A percentile compares a stretch with the other conserved stretches of the same genome.
These are phyloP conservation scores for Epichloe glyceriae DNA, from an alignment of 2,329 filamentous ascomycete genomes.

Conservation along the genomic window DNA sequence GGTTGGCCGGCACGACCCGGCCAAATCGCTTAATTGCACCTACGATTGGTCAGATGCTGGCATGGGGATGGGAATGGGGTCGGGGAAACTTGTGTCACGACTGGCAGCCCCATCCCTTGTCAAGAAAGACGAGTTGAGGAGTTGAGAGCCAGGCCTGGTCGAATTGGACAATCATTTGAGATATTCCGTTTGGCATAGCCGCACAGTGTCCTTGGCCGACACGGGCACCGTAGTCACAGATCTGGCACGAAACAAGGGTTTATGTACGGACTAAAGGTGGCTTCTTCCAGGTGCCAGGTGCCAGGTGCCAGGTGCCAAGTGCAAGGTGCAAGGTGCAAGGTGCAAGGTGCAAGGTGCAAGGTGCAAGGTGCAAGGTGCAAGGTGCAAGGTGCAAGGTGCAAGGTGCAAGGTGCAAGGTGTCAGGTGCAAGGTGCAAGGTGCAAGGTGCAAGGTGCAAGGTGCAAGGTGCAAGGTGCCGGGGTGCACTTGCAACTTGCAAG, in stretches of 20 bases:
- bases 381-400: not conserved
- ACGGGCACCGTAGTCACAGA: constrained; percentile 1
- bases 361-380: not conserved
- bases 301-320: no score
- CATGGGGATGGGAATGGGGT: not conserved
- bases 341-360: not conserved
- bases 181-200: not conserved
- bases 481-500: no score
- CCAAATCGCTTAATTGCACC: constrained; percentile 2
- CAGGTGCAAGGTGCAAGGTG: no score
- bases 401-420: not conserved
- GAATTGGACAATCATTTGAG: not conserved
- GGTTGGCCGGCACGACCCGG: not conserved
- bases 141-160: no score
- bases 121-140: no score
- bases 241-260: not conserved
- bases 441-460: not conserved
- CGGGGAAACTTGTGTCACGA: not conserved
- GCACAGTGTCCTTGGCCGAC: not conserved
- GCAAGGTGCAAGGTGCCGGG: not conserved
- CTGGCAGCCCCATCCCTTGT: not conserved
- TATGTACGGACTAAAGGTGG: no score
- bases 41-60: constrained; percentile 1
- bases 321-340: not conserved
- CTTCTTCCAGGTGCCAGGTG: not conserved